Evolutionary conservation across 2,329 filamentous ascomycete species (phyloP), one percentile per base, ranked within the genome.

Genomic region (Plectosphaerella sp.): DNA sequence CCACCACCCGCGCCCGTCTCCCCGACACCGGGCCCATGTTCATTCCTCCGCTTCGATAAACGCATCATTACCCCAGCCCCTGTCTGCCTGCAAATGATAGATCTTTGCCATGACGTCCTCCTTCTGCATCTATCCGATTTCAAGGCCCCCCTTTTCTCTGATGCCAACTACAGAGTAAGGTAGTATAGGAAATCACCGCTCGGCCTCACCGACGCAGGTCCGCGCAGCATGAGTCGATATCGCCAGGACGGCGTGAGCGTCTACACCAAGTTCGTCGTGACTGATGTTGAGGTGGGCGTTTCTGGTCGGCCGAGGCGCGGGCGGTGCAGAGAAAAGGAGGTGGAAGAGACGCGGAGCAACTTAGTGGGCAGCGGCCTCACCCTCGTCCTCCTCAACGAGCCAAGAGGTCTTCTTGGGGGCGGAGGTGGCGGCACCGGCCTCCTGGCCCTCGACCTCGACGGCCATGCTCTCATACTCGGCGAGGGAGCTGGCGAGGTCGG

Each of bases 381-480:
- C 73, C 61, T 86, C 79, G 61, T 82, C 83, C 66, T 83, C 72
- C 78, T 92, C 87, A 70, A 92, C 91, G 63, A 96, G 89, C 90
- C 91, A 97, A 18, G 39, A 28, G 25, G 43, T 46, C 48, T 49
- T 25, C 36, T 37, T 25, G 52, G 79, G 80, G 65, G 81, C 66
- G 50, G 76, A 75, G 60, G 78, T 77, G 70, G 83, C 79, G 59
- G 80, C 80, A 55, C 75, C 72, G 62, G 80, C 77, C 61, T 88
- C 83, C 73, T 90, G 84, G 61, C 93, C 93, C 80, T 97, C 93
- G 60, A 97, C 87, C 76, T 99, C 94, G 62, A 97, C 92, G 64
- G 87, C 83, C 81, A 96, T 91, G 70, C 77, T 83, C 83, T 97
- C 93, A 83, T 99, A 99, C 70, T 91, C 87, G 79, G 94, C 88